Evolutionary conservation across 2,329 filamentous ascomycete genomes (phyloP).

Genomic region (Drechmeria coniospora): DNA sequence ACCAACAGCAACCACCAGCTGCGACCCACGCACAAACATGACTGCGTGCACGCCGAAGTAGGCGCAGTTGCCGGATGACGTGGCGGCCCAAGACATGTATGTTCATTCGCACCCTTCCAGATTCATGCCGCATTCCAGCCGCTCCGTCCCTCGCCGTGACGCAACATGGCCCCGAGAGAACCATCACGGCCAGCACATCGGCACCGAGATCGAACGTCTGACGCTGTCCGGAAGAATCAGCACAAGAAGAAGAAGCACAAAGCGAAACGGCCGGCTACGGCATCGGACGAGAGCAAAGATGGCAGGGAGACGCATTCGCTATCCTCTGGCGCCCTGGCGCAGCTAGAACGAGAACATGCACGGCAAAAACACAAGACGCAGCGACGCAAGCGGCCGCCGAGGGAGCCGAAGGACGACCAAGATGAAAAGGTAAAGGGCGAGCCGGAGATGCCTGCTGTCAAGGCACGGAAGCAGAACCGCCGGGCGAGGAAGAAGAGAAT

Average conservation of each 20-base stretch:
- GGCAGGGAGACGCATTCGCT: constrained; percentile 16
- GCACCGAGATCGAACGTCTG: constrained; percentile 12
- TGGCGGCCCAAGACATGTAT: constrained; percentile 1
- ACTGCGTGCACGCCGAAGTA: too few species aligned
- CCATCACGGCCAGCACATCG: constrained; percentile 11
- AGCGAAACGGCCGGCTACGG: constrained; percentile 15
- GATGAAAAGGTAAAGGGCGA: constrained; percentile 3
- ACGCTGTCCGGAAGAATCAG: constrained; percentile 18
- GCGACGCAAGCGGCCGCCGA: constrained; percentile 10
- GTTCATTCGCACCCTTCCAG: too few species aligned
- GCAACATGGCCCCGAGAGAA: constrained; percentile 20
- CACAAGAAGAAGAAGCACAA: constrained; percentile 21
- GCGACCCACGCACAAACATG: too few species aligned
- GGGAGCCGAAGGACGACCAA: constrained; percentile 5
- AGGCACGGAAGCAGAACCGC: constrained; percentile 18
- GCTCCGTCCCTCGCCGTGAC: constrained; percentile 4
- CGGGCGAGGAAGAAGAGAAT: constrained; percentile 40
- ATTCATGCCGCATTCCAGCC: constrained; percentile 11
- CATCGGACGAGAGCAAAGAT: constrained; percentile 17
- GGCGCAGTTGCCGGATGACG: too few species aligned
- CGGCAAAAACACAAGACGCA: constrained; percentile 31
- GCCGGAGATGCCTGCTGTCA: constrained; percentile 6
- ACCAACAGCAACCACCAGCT: too few species aligned
- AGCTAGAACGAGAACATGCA: constrained; percentile 46
- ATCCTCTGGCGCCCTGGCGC: constrained; percentile 44